Base-by-base conservation (phyloP, 1,284 basidiomycete species). In the Tilletia setariae region DNA sequence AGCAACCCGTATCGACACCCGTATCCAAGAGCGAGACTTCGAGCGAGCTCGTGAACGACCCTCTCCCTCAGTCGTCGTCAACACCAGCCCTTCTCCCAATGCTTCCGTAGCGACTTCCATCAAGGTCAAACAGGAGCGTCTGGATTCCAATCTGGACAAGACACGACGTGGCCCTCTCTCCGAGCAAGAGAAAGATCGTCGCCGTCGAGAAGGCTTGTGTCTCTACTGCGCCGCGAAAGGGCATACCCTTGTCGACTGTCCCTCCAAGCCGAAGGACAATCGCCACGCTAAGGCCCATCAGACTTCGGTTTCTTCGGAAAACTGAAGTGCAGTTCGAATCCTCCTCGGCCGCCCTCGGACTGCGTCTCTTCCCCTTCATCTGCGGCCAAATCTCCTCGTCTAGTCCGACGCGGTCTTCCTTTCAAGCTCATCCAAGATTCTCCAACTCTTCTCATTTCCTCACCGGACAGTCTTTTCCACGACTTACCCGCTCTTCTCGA, bases 401-500 rank as follows among this genome's bases (percentile, higher is more conserved):
- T 8, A 51, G n/a, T n/a, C n/a, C n/a, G n/a, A n/a, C n/a, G 49
- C 8, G n/a, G n/a, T n/a, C n/a, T n/a, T n/a, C n/a, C n/a, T n/a
- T n/a, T n/a, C n/a, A n/a, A n/a, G n/a, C n/a, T 51, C 49, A 51
- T 51, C 49, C 9, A 51, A 16, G 49, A 51, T 21, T 51, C 49
- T 8, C 49, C 49, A 8, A 51, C 49, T 13, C 9, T 51, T 7
- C 21, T 51, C 7, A 7, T 21, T 8, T 51, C 49, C 15, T 9
- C 7, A 8, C 11, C 9, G 23, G n/a, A 51, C 49, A 51, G n/a
- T 7, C 8, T 21, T 13, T 51, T 21, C 49, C 23, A 8, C 49
- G 23, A 51, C n/a, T 7, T 51, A 8, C 11, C 49, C 11, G 21
- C n/a, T 13, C 49, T 51, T 7, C 49, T 51, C 49, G 49, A 51